Evolutionary conservation across 352 stramenopile genomes (phyloP).

Genomic region (Globisporangium mamillatum): DNA sequence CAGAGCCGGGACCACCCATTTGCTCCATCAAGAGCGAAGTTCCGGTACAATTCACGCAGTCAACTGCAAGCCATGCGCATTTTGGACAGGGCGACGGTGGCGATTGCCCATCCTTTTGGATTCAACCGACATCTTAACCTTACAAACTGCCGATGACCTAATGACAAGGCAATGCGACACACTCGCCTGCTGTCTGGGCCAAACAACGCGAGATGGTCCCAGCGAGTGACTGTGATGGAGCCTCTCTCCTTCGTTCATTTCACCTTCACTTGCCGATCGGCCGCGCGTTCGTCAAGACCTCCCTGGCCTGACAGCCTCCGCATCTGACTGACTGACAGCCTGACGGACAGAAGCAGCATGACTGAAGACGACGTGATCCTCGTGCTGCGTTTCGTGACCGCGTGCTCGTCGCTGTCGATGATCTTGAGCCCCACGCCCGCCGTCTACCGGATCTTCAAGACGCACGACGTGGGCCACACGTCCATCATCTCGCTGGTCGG

Average conservation of each 20-base stretch:
- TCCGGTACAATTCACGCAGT: too few relatives aligned
- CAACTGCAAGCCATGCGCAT: too few relatives aligned
- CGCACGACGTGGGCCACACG: conserved; percentile 34
- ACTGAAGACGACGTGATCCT: neutral
- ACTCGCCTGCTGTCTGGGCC: neutral
- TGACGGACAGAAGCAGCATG: neutral
- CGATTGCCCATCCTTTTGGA: too few relatives aligned
- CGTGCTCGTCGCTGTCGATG: conserved; percentile 27
- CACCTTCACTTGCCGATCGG: neutral
- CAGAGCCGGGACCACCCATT: too few relatives aligned
- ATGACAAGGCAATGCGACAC: neutral
- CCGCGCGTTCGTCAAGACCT: neutral
- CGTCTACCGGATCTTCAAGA: conserved; percentile 31
- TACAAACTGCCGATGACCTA: neutral
- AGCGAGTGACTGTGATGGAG: neutral
- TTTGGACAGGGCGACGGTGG: too few relatives aligned
- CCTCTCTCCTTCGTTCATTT: neutral
- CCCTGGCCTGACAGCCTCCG: neutral
- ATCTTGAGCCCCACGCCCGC: conserved; percentile 42
- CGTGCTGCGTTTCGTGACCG: conserved; percentile 20
- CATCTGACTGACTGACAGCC: neutral
- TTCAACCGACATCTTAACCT: too few relatives aligned
- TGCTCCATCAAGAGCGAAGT: too few relatives aligned
- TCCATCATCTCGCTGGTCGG: conserved; percentile 55
- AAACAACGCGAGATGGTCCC: neutral